Conservation (phyloP, 2,329 filamentous ascomycete genomes). For the Sporothrix variecibatus region DNA sequence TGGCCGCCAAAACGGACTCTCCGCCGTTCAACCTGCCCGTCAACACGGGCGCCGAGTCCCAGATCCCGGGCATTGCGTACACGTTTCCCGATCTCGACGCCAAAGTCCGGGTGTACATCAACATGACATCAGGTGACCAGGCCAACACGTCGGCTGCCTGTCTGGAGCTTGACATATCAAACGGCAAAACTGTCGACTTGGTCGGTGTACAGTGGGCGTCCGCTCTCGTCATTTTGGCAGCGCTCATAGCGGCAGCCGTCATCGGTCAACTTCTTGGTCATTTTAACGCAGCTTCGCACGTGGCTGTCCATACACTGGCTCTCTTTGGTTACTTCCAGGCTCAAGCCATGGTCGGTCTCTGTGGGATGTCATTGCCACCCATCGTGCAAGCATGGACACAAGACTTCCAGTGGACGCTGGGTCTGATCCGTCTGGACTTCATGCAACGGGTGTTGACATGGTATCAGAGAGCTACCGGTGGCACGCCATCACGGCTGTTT, state of each 20-base stretch:
- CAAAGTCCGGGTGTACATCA: slow-evolving; percentile 73
- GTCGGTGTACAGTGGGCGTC: slow-evolving; percentile 78
- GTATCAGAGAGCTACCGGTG: slow-evolving; percentile 85
- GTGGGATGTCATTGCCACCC: slow-evolving; percentile 71
- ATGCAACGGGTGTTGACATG: slow-evolving; percentile 79
- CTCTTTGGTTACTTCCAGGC: slow-evolving; percentile 87
- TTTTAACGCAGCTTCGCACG: slow-evolving; percentile 83
- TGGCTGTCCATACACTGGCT: slow-evolving; percentile 80
- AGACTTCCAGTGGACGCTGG: slow-evolving; percentile 92
- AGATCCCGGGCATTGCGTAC: slow-evolving; percentile 77
- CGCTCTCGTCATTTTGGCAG: slow-evolving; percentile 74
- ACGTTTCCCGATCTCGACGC: slow-evolving; percentile 82
- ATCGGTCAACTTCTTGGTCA: slow-evolving; percentile 80
- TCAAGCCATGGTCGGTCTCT: slow-evolving; percentile 80
- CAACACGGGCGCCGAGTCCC: slow-evolving; percentile 53
- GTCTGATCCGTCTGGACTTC: slow-evolving; percentile 77
- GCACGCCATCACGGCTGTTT: slow-evolving; percentile 72
- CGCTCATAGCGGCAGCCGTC: slow-evolving; percentile 74
- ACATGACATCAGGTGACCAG: slow-evolving; percentile 52
- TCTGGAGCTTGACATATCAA: slow-evolving; percentile 77
- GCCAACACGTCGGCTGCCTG: slow-evolving; percentile 66
- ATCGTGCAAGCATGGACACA: slow-evolving; percentile 85
- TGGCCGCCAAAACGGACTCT: slow-evolving; percentile 57
- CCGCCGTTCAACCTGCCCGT: slow-evolving; percentile 62
- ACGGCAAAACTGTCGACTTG: slow-evolving; percentile 81